These are phyloP conservation scores for Fusarium sp. DNA, from an alignment of 2,329 filamentous ascomycete species.

Conservation along the genomic window DNA sequence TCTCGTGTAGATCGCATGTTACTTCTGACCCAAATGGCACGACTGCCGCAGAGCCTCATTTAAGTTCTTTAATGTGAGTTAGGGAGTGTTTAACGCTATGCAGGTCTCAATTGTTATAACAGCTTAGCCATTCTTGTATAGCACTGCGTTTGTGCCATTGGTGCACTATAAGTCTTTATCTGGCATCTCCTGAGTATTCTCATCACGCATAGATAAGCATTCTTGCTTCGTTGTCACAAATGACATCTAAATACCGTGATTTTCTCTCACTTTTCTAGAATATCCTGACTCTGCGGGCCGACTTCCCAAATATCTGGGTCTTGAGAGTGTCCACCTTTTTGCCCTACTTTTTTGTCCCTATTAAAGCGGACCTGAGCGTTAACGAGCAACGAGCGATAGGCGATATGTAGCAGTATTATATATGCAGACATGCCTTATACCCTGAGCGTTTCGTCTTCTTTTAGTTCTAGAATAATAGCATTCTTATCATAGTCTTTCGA, in stretches of 20 bases:
- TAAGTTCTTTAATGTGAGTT: background rate
- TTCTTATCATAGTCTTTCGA: background rate
- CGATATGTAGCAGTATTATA: background rate
- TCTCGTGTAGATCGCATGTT: slow-evolving; percentile 36
- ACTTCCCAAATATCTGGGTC: slow-evolving; percentile 26
- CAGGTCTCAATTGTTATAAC: background rate
- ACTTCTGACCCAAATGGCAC: slow-evolving; percentile 17
- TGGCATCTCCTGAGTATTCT: background rate
- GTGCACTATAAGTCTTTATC: background rate
- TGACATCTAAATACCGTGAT: slow-evolving; percentile 29
- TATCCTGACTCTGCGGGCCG: slow-evolving; percentile 34
- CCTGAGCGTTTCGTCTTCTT: background rate
- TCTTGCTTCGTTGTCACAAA: slow-evolving; percentile 3
- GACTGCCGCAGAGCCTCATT: slow-evolving; percentile 34
- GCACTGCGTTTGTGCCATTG: background rate
- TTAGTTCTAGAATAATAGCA: background rate
- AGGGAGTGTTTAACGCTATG: background rate
- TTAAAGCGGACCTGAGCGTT: slow-evolving; percentile 7
- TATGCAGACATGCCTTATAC: background rate
- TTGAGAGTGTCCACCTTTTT: background rate
- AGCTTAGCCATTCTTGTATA: background rate
- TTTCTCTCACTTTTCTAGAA: slow-evolving; percentile 20
- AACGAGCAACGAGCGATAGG: background rate
- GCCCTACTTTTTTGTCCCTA: slow-evolving; percentile 11
- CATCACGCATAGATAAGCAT: background rate